Base-by-base conservation (phyloP, 1,139 yeast genomes). In the Candida anutae region DNA sequence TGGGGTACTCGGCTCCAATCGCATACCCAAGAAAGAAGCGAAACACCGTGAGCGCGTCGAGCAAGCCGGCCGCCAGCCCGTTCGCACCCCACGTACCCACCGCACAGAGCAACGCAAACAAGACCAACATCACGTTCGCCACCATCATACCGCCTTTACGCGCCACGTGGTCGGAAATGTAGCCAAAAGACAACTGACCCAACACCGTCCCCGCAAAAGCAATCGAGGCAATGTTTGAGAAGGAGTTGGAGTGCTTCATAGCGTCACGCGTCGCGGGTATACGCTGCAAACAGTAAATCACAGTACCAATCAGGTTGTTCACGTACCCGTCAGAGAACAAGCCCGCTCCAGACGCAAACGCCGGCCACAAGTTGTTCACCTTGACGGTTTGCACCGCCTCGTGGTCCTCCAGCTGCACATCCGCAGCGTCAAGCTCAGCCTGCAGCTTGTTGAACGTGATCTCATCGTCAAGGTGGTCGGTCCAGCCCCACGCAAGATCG, bases 1-100 rank as follows among this genome's bases (percentile, higher is more conserved):
- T 80, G 25, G 95, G 95, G 50, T 88, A 88, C 58, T 88, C 97
- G 28, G 94, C 88, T 40, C 90, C 90, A 45, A 75, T 73, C 38
- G 87, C 93, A 40, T 81, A 67, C 53, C 95, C 96, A 30, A 88
- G 62, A 53, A 88, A 81, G 57, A 84, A 83, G 51, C 97, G 71
- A 53, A 81, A 84, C 12, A 77, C 78, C 9, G 94, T 84, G 28
- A 88, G 60, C 13, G 94, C 90, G 5, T 85, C 77, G 40, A 85
- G 74, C 57, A 85, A 58, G 20, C 95, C 95, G 29, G 70, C 62
- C 2, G 60, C 51, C 14, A 77, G 58, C 6, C 43, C 42, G 27
- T 71, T 62, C 13, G 71, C 75, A 45, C 95, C 95, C 95, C 95
- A 87, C 5, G 69, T 40, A 15, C 46, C 55, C 12, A 40, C 95